Evolutionary conservation across 257 asterid species (phyloP), one percentile per base, ranked within the genome.

Genomic region (Anisodus tanguticus): DNA sequence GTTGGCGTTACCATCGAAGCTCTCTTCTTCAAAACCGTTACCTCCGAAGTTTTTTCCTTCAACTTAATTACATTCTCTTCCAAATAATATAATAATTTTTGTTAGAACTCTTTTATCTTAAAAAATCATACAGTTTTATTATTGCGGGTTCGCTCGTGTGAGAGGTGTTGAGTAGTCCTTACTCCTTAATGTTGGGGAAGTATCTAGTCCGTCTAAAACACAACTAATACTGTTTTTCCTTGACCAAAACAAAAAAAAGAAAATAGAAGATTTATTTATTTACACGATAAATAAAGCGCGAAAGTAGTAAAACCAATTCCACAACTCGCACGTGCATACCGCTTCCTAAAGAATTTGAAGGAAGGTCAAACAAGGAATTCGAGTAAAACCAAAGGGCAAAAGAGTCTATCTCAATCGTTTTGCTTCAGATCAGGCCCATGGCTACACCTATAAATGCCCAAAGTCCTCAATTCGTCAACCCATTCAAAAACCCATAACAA

Each of bases 401-500:
- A 76, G 0, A 0, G 81, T 76, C 47, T 3, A 22, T 51, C 7
- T 0, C 2, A 0, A 1, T 31, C 35, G 35, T 11, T 43, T 31
- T 76, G 63, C 81, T 51, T 26, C 63, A 76, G 81, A 76, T 76
- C 62, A 76, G 81, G 81, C 81, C 81, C 81, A 76, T 76, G 63
- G 63, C 81, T 66, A 76, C 62, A 76, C 63, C 63, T 76, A 76
- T 76, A 76, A 76, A 76, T 76, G 63, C 63, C 81, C 81, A 51
- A 76, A 76, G 39, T 35, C 47, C 47, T 76, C 81, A 26, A 76
- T 12, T 51, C 8, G 9, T 3, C 13, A 0, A 51, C 81, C 81
- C 63, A 53, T 76, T 74, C 62, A 74, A 74, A 74, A 51, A 51
- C 62, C 81, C 43, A 26, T 47, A 41, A 70, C 37, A 22, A 15